phyloP scores from a whole-genome alignment of 768 basidiomycete genomes.

The Rhodotorula paludigena region DNA sequence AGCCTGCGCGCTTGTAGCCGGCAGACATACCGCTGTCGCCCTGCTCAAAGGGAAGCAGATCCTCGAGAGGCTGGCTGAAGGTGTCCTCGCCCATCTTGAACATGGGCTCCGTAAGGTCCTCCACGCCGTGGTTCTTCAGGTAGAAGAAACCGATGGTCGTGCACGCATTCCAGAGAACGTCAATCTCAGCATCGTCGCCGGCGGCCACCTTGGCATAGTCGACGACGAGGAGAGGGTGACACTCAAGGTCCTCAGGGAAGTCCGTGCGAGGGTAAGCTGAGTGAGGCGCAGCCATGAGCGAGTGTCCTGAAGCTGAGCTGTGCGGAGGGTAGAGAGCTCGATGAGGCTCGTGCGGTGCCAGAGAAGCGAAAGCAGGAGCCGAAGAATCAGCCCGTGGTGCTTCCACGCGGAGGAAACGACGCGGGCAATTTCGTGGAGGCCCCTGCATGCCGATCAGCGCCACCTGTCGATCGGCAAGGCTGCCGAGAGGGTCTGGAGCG shows the following conservation, averaged over 20 bases:
- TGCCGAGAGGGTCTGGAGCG: too few relatives aligned
- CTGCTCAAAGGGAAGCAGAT: constrained; percentile 60
- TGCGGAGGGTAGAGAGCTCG: too few relatives aligned
- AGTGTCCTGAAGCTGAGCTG: background rate
- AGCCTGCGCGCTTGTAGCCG: constrained; percentile 52
- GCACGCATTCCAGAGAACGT: constrained; percentile 58
- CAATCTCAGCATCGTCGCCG: constrained; percentile 52
- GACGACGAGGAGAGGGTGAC: constrained; percentile 57
- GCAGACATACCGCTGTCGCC: constrained; percentile 47
- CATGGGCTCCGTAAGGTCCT: constrained; percentile 53
- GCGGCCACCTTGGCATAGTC: constrained; percentile 55
- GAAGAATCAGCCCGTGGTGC: too few relatives aligned
- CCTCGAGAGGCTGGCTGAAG: constrained; percentile 56
- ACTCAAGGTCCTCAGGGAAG: constrained; percentile 57
- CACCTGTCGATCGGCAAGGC: too few relatives aligned
- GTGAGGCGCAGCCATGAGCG: background rate
- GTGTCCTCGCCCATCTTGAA: constrained; percentile 58
- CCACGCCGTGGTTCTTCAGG: constrained; percentile 38
- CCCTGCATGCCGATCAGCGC: too few relatives aligned
- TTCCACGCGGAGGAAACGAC: too few relatives aligned
- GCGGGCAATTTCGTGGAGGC: too few relatives aligned
- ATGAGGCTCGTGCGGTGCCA: too few relatives aligned
- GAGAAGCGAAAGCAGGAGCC: too few relatives aligned
- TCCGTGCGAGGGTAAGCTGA: constrained; percentile 9
- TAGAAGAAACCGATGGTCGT: constrained; percentile 65